Percentiles rank a stretch among this genome's conserved stretches.
Evolutionary conservation across 495 filamentous ascomycete genomes (phyloP).

Genomic region (Oidiodendron maius): DNA sequence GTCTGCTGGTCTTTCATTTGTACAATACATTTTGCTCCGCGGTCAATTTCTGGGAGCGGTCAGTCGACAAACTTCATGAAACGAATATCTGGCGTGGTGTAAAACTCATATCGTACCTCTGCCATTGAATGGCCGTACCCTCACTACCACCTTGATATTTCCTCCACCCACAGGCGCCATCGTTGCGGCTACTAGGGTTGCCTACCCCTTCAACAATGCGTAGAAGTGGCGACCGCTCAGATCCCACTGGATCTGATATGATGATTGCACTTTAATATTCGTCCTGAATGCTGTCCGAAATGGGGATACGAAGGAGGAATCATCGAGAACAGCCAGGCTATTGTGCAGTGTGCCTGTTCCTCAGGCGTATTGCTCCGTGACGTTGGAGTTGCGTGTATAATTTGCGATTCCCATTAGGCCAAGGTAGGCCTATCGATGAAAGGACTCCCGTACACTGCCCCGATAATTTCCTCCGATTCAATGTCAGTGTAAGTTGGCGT

Average conservation of each 20-base stretch:
- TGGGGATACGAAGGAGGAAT: neutral
- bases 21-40: constrained; percentile 94
- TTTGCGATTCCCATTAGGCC: no score
- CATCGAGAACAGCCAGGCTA: neutral
- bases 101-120: constrained; percentile 59
- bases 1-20: constrained; percentile 94
- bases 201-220: no score
- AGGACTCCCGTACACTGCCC: no score
- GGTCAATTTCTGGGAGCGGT: constrained; percentile 64
- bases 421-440: no score
- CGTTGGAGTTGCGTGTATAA: no score
- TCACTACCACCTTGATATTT: constrained; percentile 99
- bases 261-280: constrained; percentile 1
- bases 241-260: no score
- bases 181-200: constrained; percentile 11
- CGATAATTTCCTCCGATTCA: no score
- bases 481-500: no score
- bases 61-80: neutral
- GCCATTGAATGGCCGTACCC: constrained; percentile 84
- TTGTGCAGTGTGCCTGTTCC: no score
- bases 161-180: constrained; percentile 56
- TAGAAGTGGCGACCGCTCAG: no score
- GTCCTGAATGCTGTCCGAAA: neutral
- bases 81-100: neutral
- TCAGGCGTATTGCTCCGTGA: no score